Evolutionary conservation across 31 red algal species (phyloP).

Genomic region (Bonnemaisonia californica): DNA sequence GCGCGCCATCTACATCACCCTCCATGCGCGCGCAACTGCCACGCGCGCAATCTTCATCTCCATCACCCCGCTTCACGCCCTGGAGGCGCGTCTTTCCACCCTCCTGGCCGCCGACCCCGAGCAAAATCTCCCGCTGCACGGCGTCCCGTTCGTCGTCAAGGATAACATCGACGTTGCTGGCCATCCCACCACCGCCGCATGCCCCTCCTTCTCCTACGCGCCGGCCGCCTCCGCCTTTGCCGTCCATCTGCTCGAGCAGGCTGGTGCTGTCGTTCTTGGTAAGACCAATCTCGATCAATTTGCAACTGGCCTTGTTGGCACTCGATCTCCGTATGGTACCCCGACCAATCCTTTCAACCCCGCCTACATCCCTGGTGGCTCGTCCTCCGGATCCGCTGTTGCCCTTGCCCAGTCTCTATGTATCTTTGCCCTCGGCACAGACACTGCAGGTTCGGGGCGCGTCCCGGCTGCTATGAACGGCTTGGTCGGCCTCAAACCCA

Average conservation of each 20-base stretch:
- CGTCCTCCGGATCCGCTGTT: slow-evolving; percentile 79
- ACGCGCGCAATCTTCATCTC: slow-evolving; percentile 28
- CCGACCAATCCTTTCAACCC: slow-evolving; percentile 36
- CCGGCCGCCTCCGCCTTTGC: slow-evolving; percentile 22
- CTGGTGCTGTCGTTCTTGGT: slow-evolving; percentile 58
- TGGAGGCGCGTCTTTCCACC: slow-evolving; percentile 1
- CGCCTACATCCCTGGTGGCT: slow-evolving; percentile 80
- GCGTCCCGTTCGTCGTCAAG: slow-evolving; percentile 79
- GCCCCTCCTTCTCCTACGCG: slow-evolving; percentile 25
- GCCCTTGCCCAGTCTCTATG: slow-evolving; percentile 55
- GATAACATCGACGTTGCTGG: slow-evolving; percentile 83
- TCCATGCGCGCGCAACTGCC: slow-evolving; percentile 7
- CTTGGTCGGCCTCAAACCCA: slow-evolving; percentile 79
- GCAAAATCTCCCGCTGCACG: slow-evolving; percentile 63
- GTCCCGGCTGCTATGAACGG: slow-evolving; percentile 73
- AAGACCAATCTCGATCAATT: slow-evolving; percentile 86
- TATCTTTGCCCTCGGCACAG: slow-evolving; percentile 64
- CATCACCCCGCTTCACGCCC: slow-evolving; percentile 4
- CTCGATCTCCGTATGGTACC: slow-evolving; percentile 42
- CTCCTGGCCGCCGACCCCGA: slow-evolving; percentile 9
- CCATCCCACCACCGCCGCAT: slow-evolving; percentile 53
- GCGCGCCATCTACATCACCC: not conserved
- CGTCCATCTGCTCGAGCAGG: slow-evolving; percentile 35
- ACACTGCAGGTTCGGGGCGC: slow-evolving; percentile 78
- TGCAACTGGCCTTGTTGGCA: slow-evolving; percentile 54